These are phyloP conservation scores for Xylariaceae sp. DNA, from an alignment of 2,329 filamentous ascomycete species.

Conservation along the genomic window DNA sequence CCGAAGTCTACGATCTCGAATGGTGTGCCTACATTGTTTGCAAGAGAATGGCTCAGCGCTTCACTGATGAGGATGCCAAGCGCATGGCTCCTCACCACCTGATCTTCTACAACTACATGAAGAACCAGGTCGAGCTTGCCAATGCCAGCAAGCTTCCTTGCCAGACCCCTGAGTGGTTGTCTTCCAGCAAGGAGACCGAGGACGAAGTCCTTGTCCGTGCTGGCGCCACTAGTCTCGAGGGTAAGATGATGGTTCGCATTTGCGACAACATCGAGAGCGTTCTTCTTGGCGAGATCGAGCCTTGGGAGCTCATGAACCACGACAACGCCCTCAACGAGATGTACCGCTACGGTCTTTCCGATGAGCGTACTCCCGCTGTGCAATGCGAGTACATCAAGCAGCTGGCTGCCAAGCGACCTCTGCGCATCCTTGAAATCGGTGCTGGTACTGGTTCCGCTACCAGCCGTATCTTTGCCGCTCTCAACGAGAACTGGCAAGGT, in stretches of 20 bases:
- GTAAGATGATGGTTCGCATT: slow-evolving; percentile 29
- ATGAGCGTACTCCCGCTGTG: slow-evolving; percentile 26
- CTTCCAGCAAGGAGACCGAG: slow-evolving; percentile 20
- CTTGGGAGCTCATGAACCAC: slow-evolving; percentile 29
- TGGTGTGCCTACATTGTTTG: slow-evolving; percentile 29
- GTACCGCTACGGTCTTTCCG: slow-evolving; percentile 28
- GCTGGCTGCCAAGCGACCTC: slow-evolving; percentile 28
- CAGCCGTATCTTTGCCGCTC: slow-evolving; percentile 31
- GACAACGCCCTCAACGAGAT: slow-evolving; percentile 29
- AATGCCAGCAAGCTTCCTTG: slow-evolving; percentile 23
- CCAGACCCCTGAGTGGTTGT: slow-evolving; percentile 24
- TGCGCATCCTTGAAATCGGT: slow-evolving; percentile 38
- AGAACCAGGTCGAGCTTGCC: slow-evolving; percentile 24
- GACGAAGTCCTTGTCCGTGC: slow-evolving; percentile 24
- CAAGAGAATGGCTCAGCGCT: slow-evolving; percentile 25
- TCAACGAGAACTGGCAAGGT: slow-evolving; percentile 27
- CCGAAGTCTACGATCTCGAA: slow-evolving; percentile 23
- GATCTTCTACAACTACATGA: slow-evolving; percentile 29
- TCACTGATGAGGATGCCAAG: slow-evolving; percentile 21
- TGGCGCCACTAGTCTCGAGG: slow-evolving; percentile 24
- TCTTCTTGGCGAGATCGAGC: slow-evolving; percentile 25
- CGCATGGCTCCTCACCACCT: slow-evolving; percentile 25
- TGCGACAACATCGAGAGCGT: slow-evolving; percentile 27
- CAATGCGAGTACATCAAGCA: slow-evolving; percentile 28
- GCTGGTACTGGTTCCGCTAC: slow-evolving; percentile 43